A percentile compares a stretch with the other conserved stretches of the same genome.
Evolutionary conservation across 1,139 yeast species (phyloP).

Genomic region (Blastobotrys apis): DNA sequence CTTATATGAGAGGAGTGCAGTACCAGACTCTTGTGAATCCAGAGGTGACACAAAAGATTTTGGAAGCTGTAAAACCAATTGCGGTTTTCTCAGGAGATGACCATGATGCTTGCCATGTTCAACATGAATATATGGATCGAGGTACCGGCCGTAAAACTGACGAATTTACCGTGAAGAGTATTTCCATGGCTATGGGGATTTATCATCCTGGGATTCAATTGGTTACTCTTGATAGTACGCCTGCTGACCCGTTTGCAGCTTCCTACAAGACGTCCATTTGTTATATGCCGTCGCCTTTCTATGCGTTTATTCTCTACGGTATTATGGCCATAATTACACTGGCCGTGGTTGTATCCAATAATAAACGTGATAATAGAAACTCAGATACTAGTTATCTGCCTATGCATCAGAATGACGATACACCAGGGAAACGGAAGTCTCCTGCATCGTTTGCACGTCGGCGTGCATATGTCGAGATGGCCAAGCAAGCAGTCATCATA

Average conservation of each 20-base stretch:
- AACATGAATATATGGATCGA: slow-evolving; percentile 46
- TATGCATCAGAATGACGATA: too few species aligned
- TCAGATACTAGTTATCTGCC: too few species aligned
- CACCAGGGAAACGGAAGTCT: not conserved
- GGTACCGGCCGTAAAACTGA: slow-evolving; percentile 43
- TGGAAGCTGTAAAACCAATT: slow-evolving; percentile 56
- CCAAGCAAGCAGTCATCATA: not conserved
- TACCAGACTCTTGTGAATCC: slow-evolving; percentile 71
- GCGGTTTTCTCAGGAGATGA: slow-evolving; percentile 89
- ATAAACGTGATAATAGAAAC: too few species aligned
- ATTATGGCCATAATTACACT: slow-evolving; percentile 20
- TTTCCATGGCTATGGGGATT: slow-evolving; percentile 92
- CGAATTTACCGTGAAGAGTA: slow-evolving; percentile 83
- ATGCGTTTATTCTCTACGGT: slow-evolving; percentile 38
- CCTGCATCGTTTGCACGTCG: too few species aligned
- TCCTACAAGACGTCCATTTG: slow-evolving; percentile 52
- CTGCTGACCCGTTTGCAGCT: slow-evolving; percentile 8
- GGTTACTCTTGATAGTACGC: slow-evolving; percentile 47
- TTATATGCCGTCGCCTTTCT: slow-evolving; percentile 65
- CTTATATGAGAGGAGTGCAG: slow-evolving; percentile 62
- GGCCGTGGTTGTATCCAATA: slow-evolving; percentile 7
- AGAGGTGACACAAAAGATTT: slow-evolving; percentile 52
- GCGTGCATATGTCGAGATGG: too few species aligned
- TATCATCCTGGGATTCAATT: slow-evolving; percentile 79
- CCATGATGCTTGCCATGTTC: slow-evolving; percentile 86